phyloP scores from a whole-genome alignment of 371 early-diverging fungal species.

The Thermomucor indicae-seudaticae region DNA sequence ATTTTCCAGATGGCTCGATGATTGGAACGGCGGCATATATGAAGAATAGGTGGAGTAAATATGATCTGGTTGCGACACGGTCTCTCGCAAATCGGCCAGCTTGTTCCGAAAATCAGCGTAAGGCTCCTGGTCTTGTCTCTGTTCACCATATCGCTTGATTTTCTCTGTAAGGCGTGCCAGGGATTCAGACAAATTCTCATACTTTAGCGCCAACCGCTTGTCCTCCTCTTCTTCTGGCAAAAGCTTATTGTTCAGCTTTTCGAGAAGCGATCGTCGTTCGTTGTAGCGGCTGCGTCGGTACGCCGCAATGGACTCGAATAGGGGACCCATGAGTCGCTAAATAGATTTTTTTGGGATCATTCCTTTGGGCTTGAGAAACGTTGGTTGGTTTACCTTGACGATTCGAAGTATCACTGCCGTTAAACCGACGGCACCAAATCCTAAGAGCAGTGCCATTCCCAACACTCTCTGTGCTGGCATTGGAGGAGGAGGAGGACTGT shows the following conservation, averaged over 20 bases:
- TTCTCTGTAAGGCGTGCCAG: not conserved
- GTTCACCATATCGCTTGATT: not conserved
- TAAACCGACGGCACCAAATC: slow-evolving; percentile 34
- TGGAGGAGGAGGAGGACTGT: slow-evolving; percentile 20
- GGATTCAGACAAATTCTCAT: slow-evolving; percentile 3
- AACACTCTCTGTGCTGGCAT: slow-evolving; percentile 31
- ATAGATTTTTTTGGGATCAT: not conserved
- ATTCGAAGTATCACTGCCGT: slow-evolving; percentile 35
- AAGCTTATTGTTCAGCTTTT: slow-evolving; percentile 5
- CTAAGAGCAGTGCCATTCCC: slow-evolving; percentile 32
- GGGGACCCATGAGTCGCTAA: slow-evolving; percentile 13
- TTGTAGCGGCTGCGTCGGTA: slow-evolving; percentile 17
- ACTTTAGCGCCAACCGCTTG: not conserved
- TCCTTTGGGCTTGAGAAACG: not conserved
- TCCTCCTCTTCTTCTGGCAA: not conserved
- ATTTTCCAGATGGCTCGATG: slow-evolving; percentile 1
- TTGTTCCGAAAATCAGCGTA: slow-evolving; percentile 7
- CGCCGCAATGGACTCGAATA: slow-evolving; percentile 8
- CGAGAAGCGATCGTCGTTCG: slow-evolving; percentile 1
- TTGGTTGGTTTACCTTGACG: slow-evolving; percentile 30
- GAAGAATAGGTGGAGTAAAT: slow-evolving; percentile 4
- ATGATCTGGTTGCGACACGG: slow-evolving; percentile 4
- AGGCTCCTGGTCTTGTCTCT: slow-evolving; percentile 2
- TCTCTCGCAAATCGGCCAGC: slow-evolving; percentile 5
- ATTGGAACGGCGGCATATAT: slow-evolving; percentile 1